Percentiles rank a stretch among this genome's conserved stretches.
Conservation (phyloP, 2,329 filamentous ascomycete species). For the Eutypa lata region DNA sequence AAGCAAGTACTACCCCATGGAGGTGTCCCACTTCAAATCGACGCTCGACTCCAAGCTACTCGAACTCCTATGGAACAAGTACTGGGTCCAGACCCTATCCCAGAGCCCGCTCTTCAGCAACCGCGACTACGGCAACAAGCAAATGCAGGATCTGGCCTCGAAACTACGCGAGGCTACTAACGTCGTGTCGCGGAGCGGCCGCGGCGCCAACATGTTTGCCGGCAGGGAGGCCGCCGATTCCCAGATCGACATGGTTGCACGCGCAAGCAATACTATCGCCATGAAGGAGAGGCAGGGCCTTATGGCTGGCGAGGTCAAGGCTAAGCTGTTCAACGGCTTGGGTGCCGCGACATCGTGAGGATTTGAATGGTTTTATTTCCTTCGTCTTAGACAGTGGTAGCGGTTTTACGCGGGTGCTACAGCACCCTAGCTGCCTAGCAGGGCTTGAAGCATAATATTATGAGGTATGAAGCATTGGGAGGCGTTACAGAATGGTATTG, state of each 20-base stretch:
- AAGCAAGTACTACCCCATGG: constrained; percentile 84
- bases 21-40: constrained; percentile 93
- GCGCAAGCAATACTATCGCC: constrained; percentile 26
- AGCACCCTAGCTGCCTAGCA: too few species aligned
- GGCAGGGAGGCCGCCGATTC: constrained; percentile 8
- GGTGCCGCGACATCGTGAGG: constrained; percentile 3
- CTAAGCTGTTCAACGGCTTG: constrained; percentile 28
- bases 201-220: constrained; percentile 27
- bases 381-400: too few species aligned
- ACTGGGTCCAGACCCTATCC: constrained; percentile 95
- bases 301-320: constrained; percentile 27
- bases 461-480: constrained; percentile 29
- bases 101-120: constrained; percentile 89
- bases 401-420: too few species aligned
- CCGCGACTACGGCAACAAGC: constrained; percentile 87
- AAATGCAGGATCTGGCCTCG: constrained; percentile 81
- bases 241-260: constrained; percentile 27
- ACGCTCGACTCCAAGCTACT: constrained; percentile 83
- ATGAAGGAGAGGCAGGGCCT: constrained; percentile 33
- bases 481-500: constrained; percentile 22
- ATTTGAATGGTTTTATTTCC: too few species aligned
- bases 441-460: constrained; percentile 3
- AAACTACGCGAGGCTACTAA: constrained; percentile 69
- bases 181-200: constrained; percentile 29
- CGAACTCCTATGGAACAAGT: constrained; percentile 95